Evolutionary conservation across 495 filamentous ascomycete genomes (phyloP).

Genomic region (Penicillium pulvis): DNA sequence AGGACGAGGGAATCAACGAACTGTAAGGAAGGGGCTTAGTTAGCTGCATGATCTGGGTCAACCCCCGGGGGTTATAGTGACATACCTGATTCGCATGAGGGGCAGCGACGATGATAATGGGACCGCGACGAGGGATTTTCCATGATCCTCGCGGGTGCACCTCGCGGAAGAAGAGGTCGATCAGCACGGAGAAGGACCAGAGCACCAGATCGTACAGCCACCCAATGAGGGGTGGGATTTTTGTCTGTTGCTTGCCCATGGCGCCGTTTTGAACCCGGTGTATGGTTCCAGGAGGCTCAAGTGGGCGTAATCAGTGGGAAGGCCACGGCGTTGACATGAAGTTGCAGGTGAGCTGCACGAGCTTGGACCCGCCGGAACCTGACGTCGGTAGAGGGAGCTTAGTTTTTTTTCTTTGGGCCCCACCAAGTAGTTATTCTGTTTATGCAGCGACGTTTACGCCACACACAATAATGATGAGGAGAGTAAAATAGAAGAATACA

Average conservation of each 20-base stretch:
- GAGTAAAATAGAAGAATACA: neutral
- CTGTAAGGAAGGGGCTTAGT: slow-evolving; percentile 37
- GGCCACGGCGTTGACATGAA: slow-evolving; percentile 26
- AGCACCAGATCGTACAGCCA: slow-evolving; percentile 83
- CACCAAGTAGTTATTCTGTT: neutral
- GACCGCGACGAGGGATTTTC: slow-evolving; percentile 84
- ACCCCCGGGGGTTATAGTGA: neutral
- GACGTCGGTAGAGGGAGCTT: slow-evolving; percentile 12
- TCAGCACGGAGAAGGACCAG: slow-evolving; percentile 79
- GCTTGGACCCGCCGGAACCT: slow-evolving; percentile 24
- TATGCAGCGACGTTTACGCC: neutral
- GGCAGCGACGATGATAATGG: slow-evolving; percentile 95
- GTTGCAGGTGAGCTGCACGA: slow-evolving; percentile 16
- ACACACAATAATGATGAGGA: slow-evolving; percentile 1
- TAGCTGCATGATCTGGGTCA: slow-evolving; percentile 9
- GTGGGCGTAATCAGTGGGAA: slow-evolving; percentile 9
- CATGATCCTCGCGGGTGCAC: slow-evolving; percentile 92
- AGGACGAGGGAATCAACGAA: slow-evolving; percentile 96
- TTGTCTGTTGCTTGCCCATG: slow-evolving; percentile 48
- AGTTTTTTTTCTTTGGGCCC: neutral
- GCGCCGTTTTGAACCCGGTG: slow-evolving; percentile 7
- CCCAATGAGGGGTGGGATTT: slow-evolving; percentile 66
- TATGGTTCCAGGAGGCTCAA: slow-evolving; percentile 1
- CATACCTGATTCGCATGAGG: slow-evolving; percentile 96
- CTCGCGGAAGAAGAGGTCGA: slow-evolving; percentile 97